Percentiles rank a stretch among this genome's conserved stretches.
Conservation (phyloP, 495 filamentous ascomycete genomes). For the Bacidia gigantensis region DNA sequence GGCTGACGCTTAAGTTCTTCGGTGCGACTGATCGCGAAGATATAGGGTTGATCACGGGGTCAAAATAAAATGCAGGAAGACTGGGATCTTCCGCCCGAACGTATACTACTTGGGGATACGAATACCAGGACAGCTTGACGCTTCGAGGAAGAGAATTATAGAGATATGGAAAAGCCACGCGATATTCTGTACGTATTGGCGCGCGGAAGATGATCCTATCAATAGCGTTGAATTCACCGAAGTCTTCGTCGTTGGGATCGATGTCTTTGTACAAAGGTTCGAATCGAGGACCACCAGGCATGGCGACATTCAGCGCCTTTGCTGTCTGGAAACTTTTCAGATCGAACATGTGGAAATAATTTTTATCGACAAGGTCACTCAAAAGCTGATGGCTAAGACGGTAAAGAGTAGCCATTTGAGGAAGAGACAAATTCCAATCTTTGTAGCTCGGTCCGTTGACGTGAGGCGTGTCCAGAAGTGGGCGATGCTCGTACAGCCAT, state of each 20-base stretch:
- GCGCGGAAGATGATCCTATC: conserved; percentile 97
- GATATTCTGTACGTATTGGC: conserved; percentile 90
- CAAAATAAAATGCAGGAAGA: conserved; percentile 94
- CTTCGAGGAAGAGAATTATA: conserved; percentile 95
- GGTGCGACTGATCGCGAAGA: conserved; percentile 88
- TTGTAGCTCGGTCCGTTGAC: conserved; percentile 97
- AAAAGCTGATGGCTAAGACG: conserved; percentile 83
- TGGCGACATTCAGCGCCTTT: conserved; percentile 92
- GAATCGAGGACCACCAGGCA: conserved; percentile 92
- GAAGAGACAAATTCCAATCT: conserved; percentile 82
- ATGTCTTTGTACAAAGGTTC: conserved; percentile 99
- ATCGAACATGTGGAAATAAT: conserved; percentile 98
- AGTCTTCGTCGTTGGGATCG: conserved; percentile 97
- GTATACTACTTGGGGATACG: conserved; percentile 85
- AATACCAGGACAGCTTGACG: conserved; percentile 87
- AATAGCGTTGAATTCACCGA: conserved; percentile 99
- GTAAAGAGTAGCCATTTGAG: conserved; percentile 92
- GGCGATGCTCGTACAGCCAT: conserved; percentile 96
- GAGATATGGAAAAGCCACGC: conserved; percentile 84
- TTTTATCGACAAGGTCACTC: conserved; percentile 86
- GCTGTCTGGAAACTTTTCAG: conserved; percentile 89
- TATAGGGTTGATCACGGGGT: conserved; percentile 93
- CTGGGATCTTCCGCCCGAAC: conserved; percentile 76
- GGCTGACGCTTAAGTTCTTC: conserved; percentile 83
- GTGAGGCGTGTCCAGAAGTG: conserved; percentile 80